Conservation (phyloP, 257 asterid species). For the Nyctanthes arbortristis region DNA sequence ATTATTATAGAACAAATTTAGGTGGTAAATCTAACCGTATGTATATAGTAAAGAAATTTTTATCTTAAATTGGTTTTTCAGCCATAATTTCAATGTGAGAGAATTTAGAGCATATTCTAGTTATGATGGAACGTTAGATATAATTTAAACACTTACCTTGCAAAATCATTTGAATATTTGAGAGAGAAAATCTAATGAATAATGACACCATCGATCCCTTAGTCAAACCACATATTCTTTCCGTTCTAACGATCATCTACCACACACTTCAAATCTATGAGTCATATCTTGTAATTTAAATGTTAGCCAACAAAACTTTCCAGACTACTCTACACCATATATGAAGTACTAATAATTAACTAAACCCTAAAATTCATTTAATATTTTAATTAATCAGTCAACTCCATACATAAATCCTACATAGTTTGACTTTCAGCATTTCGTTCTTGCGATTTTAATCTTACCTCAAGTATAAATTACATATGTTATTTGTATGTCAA, state of each 20-base stretch:
- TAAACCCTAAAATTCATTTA: not conserved
- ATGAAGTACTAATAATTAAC: too few species aligned
- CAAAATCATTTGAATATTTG: not conserved
- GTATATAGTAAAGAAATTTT: too few species aligned
- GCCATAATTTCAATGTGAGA: too few species aligned
- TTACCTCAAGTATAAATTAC: too few species aligned
- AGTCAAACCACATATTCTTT: not conserved
- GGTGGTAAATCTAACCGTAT: too few species aligned
- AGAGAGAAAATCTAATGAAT: not conserved
- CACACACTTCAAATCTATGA: not conserved
- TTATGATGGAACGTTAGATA: too few species aligned
- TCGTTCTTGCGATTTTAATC: too few species aligned
- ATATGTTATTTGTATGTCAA: too few species aligned
- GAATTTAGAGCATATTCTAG: too few species aligned
- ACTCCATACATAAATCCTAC: not conserved
- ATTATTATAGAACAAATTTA: too few species aligned
- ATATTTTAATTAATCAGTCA: not conserved
- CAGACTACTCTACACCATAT: not conserved
- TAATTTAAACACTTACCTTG: not conserved
- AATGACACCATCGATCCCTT: not conserved
- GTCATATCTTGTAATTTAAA: not conserved
- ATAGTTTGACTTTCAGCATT: too few species aligned
- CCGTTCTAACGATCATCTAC: not conserved
- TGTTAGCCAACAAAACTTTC: not conserved
- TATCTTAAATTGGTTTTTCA: too few species aligned